Base-by-base conservation (phyloP, 1,284 basidiomycete genomes). In the Trametes sp. region DNA sequence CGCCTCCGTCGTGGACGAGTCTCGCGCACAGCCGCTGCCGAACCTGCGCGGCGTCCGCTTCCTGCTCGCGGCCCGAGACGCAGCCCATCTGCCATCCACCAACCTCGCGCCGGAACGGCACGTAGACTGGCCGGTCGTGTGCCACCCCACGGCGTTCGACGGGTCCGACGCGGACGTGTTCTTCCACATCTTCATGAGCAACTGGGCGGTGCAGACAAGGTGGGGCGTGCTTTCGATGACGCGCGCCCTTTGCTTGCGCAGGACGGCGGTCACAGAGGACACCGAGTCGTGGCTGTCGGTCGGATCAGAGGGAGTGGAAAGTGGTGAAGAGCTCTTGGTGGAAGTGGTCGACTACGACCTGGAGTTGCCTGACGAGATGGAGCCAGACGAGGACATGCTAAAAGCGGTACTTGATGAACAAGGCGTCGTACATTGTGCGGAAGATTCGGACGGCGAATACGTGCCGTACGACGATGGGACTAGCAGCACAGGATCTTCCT, bases 51-150 rank as follows among this genome's bases (percentile, higher is more conserved):
- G 28, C 8, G 45, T 48, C 26, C 24, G 45, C 24, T 3, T 28
- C 11, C 26, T 48, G 14, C 24, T 26, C 45, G 16, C 45, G 16
- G 11, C 24, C 24, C 21, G 13, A 10, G 45, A 48, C 3, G 9
- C 23, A 8, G 45, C 24, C 11, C 19, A 26, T 2, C 24, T 26
- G 10, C 11, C 45, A 19, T 29, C 24, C 10, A 28, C 11, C 45
- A 24, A 28, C 45, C 45, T 48, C 13, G 24, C 45, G 24, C 24
- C 24, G 45, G 45, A 28, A 6, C 45, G 28, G 7, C 23, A 48
- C 28, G 16, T 54, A 16, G 61, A 62, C 52, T 58, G 55, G 56
- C 61, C 61, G 29, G 42, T 41, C 28, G 53, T 62, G 33, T 62
- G 61, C 38, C 56, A 58, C 29, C 61, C 61, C 36, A 19, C 38